These are phyloP conservation scores for Sclerotinia borealis DNA, from an alignment of 2,329 filamentous ascomycete genomes.

Conservation along the genomic window DNA sequence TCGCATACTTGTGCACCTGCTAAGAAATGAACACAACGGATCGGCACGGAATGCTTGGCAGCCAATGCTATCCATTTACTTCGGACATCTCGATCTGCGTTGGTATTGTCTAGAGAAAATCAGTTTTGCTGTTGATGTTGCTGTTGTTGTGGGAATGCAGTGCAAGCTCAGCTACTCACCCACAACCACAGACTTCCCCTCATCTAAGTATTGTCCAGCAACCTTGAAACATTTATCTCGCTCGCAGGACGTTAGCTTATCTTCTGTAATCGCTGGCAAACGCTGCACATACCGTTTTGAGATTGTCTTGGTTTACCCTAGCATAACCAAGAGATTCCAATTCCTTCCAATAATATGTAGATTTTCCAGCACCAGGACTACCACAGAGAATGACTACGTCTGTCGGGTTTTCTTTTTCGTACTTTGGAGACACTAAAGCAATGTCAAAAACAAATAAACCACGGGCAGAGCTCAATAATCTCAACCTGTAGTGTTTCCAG, in stretches of 20 bases:
- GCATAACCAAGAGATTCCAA: constrained; percentile 74
- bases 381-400: constrained; percentile 86
- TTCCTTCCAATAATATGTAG: constrained; percentile 77
- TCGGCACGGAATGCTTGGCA: constrained; percentile 60
- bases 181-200: constrained; percentile 65
- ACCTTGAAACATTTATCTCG: constrained; percentile 64
- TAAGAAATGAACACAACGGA: constrained; percentile 82
- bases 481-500: constrained; percentile 24
- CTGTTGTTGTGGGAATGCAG: constrained; percentile 6
- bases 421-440: constrained; percentile 21
- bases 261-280: constrained; percentile 1
- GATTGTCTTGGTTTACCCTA: constrained; percentile 82
- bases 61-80: constrained; percentile 75
- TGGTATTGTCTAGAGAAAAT: constrained; percentile 75
- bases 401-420: constrained; percentile 53
- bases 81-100: constrained; percentile 72
- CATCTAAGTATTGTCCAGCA: constrained; percentile 58
- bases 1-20: constrained; percentile 57
- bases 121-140: constrained; percentile 4
- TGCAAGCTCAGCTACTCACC: constrained; percentile 48
- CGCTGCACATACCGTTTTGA: constrained; percentile 58
- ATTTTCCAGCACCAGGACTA: constrained; percentile 85
- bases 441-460: constrained; percentile 8
- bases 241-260: constrained; percentile 29
- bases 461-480: constrained; percentile 15